Conservation (phyloP, 1,139 yeast species). For the Saccharomyces hybrid region DNA sequence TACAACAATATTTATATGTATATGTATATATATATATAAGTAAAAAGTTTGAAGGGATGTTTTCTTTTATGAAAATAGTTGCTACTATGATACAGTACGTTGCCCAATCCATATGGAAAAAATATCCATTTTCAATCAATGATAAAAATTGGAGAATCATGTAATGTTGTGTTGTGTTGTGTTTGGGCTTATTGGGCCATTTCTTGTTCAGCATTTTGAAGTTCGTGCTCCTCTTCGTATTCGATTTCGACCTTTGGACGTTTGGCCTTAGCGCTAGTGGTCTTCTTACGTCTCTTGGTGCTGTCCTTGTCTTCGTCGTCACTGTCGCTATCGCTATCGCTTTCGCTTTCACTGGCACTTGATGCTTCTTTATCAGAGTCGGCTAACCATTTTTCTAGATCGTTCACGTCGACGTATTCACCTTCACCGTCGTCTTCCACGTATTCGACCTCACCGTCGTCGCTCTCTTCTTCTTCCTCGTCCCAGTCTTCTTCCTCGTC, state of each 20-base stretch:
- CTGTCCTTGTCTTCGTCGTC: slow-evolving; percentile 36
- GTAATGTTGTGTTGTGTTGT: slow-evolving; percentile 6
- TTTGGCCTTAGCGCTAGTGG: slow-evolving; percentile 40
- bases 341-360: slow-evolving; percentile 32
- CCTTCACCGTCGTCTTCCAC: slow-evolving; percentile 84
- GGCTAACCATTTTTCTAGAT: slow-evolving; percentile 82
- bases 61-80: not conserved
- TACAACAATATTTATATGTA: not conserved
- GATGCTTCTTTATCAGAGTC: slow-evolving; percentile 44
- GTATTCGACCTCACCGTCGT: slow-evolving; percentile 73
- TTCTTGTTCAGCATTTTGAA: slow-evolving; percentile 26
- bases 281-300: slow-evolving; percentile 39
- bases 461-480: slow-evolving; percentile 49
- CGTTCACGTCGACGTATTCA: slow-evolving; percentile 86
- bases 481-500: slow-evolving; percentile 50
- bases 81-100: not conserved
- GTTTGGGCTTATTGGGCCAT: slow-evolving; percentile 16
- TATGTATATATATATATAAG: not conserved
- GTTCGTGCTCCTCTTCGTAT: slow-evolving; percentile 58
- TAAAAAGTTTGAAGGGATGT: not conserved
- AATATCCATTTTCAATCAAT: not conserved
- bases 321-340: slow-evolving; percentile 29
- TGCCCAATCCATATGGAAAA: not conserved
- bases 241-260: slow-evolving; percentile 78
- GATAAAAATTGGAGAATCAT: not conserved